A percentile compares a stretch with the other conserved stretches of the same genome.
phyloP scores from a whole-genome alignment of 2,329 filamentous ascomycete genomes.

The Ascochyta koolunga region DNA sequence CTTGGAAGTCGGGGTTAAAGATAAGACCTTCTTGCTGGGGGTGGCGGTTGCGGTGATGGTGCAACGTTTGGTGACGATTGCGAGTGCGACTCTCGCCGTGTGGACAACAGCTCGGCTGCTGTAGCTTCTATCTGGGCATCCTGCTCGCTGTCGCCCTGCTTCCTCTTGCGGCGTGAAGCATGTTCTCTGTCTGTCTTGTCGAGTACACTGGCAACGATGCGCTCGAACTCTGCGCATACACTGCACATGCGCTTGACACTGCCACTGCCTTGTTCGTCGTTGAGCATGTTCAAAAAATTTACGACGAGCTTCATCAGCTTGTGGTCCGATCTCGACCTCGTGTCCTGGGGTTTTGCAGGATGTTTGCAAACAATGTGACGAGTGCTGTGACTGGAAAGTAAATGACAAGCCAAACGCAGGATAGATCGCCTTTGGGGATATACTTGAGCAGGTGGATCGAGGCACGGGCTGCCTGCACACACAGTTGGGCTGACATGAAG shows the following conservation, averaged over 20 bases:
- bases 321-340: slow-evolving; percentile 84
- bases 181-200: slow-evolving; percentile 90
- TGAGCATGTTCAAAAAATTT: slow-evolving; percentile 85
- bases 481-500: slow-evolving; percentile 90
- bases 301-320: slow-evolving; percentile 93
- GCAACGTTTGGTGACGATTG: slow-evolving; percentile 14
- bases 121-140: slow-evolving; percentile 47
- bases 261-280: slow-evolving; percentile 86
- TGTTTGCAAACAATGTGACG: slow-evolving; percentile 94
- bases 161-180: slow-evolving; percentile 80
- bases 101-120: slow-evolving; percentile 43
- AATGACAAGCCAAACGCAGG: slow-evolving; percentile 93
- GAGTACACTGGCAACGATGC: slow-evolving; percentile 87
- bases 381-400: slow-evolving; percentile 97
- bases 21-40: slow-evolving; percentile 36
- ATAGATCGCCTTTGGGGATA: slow-evolving; percentile 91
- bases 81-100: slow-evolving; percentile 35
- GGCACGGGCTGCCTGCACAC: slow-evolving; percentile 88
- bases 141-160: slow-evolving; percentile 65
- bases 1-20: slow-evolving; percentile 45
- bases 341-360: slow-evolving; percentile 94
- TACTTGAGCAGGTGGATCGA: slow-evolving; percentile 95
- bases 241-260: slow-evolving; percentile 93
- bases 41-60: slow-evolving; percentile 32
- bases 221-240: slow-evolving; percentile 94